phyloP scores from a whole-genome alignment of 768 basidiomycete genomes.

The Dacryopinax primogenitus region DNA sequence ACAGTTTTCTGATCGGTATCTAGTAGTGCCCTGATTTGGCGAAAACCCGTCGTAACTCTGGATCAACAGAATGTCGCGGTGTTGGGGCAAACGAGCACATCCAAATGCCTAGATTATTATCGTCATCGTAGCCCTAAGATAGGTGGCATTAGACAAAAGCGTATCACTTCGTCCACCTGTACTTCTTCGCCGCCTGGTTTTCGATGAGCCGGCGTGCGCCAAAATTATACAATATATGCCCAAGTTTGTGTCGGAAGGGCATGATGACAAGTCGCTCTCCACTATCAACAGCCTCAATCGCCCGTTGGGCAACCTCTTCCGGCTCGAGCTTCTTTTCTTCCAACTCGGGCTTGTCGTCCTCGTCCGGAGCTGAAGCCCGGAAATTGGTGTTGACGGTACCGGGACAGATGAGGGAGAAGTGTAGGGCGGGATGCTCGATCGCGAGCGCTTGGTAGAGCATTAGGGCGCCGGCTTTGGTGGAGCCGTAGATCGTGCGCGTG shows the following conservation, averaged over 20 bases:
- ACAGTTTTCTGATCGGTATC: too few relatives aligned
- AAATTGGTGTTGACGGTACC: conserved; percentile 57
- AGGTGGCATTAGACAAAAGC: background rate
- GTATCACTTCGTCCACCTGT: background rate
- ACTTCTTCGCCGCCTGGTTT: background rate
- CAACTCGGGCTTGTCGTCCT: conserved; percentile 14
- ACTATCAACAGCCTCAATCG: background rate
- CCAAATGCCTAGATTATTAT: too few relatives aligned
- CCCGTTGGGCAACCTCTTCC: background rate
- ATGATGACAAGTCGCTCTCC: background rate
- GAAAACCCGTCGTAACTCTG: too few relatives aligned
- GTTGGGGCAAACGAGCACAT: too few relatives aligned
- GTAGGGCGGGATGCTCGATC: conserved; percentile 61
- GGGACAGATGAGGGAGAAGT: conserved; percentile 51
- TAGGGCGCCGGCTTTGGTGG: conserved; percentile 70
- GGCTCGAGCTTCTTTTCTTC: background rate
- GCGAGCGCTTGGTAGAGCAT: conserved; percentile 65
- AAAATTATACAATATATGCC: background rate
- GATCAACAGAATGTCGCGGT: too few relatives aligned
- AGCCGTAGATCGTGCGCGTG: conserved; percentile 68
- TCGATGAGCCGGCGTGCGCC: background rate
- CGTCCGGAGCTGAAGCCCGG: conserved; percentile 66
- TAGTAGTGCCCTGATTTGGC: too few relatives aligned
- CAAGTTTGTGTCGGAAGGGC: background rate
- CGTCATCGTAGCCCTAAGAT: too few relatives aligned